Base-by-base conservation (phyloP, 2,329 filamentous ascomycete species). In the Botrytis pseudocinerea region DNA sequence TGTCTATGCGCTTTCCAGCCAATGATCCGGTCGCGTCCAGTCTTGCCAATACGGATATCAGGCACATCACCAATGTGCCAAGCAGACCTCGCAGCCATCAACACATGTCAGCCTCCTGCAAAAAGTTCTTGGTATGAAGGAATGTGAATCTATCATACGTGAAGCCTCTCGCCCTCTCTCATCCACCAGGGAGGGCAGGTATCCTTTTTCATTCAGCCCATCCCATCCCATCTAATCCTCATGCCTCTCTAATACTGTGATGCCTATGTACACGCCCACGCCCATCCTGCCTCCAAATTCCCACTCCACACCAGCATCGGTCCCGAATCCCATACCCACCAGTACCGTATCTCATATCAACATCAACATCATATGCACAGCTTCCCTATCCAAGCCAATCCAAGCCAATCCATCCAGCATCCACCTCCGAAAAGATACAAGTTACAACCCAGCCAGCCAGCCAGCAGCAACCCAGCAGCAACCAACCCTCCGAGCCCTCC, bases 1-100 rank as follows among this genome's bases (percentile, higher is more conserved):
- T n/a, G 16, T 8, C 25, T 8, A 62, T 42, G 14, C 0, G 0
- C 16, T 10, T 28, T 10, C 18, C 8, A 63, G 8, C 38, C 38
- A 63, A 42, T 44, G 16, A 63, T 63, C 12, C 25, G n/a, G 16
- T 20, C 20, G 14, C 25, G 18, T n/a, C 14, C 28, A 44, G 38
- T 28, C 61, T 38, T 65, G 63, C 63, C 63, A 65, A 65, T 65
- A 65, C 63, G 63, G 63, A 65, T 65, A 65, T n/a, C n/a, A 51
- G 63, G 63, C 63, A 65, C 63, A 38, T 65, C 44, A n/a, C 18
- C 25, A 46, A 38, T 6, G 35, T 25, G 44, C 22, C 63, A 38
- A 65, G 44, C 42, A 65, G 9, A 44, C 20, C 20, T 44, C 28
- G 8, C n/a, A 48, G 40, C 25, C 61, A 16, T 48, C 12, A 28